A percentile compares a stretch with the other conserved stretches of the same genome.
phyloP scores from a whole-genome alignment of 495 filamentous ascomycete genomes.

The Aspergillus carlsbadensis region DNA sequence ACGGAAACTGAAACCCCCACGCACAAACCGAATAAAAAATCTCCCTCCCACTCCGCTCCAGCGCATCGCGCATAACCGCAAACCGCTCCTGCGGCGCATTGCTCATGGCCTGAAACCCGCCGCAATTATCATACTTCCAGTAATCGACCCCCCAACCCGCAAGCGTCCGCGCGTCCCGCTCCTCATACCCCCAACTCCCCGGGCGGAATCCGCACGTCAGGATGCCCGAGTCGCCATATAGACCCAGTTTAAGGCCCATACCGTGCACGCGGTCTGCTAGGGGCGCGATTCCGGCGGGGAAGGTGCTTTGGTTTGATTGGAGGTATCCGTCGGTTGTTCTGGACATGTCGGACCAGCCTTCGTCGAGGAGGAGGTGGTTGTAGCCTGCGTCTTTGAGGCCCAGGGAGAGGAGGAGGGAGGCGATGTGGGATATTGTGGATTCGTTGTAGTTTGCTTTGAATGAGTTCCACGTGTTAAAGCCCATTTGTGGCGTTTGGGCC shows the following conservation, averaged over 20 bases:
- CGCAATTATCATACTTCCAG: not conserved
- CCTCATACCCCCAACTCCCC: slow-evolving; percentile 13
- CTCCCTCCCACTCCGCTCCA: not conserved
- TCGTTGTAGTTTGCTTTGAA: slow-evolving; percentile 1
- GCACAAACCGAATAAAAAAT: slow-evolving; percentile 3
- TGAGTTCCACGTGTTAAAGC: slow-evolving; percentile 2
- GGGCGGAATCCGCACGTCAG: not conserved
- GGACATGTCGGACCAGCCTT: not conserved
- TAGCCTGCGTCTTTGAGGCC: slow-evolving; percentile 2
- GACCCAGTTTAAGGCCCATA: not conserved
- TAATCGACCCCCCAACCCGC: slow-evolving; percentile 30
- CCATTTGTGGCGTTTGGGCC: slow-evolving; percentile 1
- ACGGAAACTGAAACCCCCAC: slow-evolving; percentile 5
- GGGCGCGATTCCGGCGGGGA: not conserved
- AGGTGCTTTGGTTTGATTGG: not conserved
- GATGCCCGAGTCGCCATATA: not conserved
- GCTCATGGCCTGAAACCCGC: not conserved
- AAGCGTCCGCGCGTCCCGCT: slow-evolving; percentile 59
- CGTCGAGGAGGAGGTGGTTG: slow-evolving; percentile 3
- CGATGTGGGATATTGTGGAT: not conserved
- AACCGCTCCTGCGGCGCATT: slow-evolving; percentile 3
- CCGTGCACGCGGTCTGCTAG: not conserved
- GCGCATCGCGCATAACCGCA: not conserved
- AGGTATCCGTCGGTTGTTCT: slow-evolving; percentile 1
- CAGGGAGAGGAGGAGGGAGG: not conserved